These are phyloP conservation scores for Nephelium lappaceum DNA, from an alignment of 345 rosid species.

Conservation along the genomic window DNA sequence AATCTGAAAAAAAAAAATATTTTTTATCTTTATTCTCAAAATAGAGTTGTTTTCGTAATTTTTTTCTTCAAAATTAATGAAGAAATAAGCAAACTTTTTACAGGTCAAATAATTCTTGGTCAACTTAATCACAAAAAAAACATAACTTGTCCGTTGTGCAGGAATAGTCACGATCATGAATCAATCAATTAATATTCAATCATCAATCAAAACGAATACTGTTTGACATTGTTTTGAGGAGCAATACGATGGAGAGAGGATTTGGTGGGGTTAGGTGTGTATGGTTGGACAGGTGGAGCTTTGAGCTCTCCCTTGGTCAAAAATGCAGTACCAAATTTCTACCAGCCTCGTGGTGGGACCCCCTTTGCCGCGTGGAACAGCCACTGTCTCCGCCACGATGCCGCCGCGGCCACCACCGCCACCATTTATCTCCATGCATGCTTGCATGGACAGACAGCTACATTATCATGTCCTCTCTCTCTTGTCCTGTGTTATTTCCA, in stretches of 20 bases:
- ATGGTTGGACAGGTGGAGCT: constrained; percentile 6
- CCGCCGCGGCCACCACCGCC: background rate
- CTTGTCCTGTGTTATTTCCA: too few relatives aligned
- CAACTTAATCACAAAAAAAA: background rate
- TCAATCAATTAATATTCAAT: background rate
- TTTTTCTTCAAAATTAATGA: too few relatives aligned
- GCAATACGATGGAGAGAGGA: background rate
- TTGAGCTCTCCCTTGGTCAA: background rate
- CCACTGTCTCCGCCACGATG: background rate
- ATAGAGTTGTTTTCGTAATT: too few relatives aligned
- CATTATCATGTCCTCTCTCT: background rate
- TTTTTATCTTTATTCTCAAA: too few relatives aligned
- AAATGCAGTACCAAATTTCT: background rate
- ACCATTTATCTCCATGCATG: background rate
- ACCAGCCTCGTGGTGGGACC: background rate
- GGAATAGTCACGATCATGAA: background rate
- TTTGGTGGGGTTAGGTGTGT: constrained; percentile 9
- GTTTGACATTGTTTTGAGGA: background rate
- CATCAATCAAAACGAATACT: background rate
- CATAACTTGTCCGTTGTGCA: background rate
- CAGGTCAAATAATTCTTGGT: background rate
- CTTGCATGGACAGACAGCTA: background rate
- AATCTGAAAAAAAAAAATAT: too few relatives aligned
- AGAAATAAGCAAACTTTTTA: background rate
- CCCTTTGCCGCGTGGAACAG: background rate